These are phyloP conservation scores for Pseudocercospora vitis DNA, from an alignment of 2,329 filamentous ascomycete genomes.

Conservation along the genomic window DNA sequence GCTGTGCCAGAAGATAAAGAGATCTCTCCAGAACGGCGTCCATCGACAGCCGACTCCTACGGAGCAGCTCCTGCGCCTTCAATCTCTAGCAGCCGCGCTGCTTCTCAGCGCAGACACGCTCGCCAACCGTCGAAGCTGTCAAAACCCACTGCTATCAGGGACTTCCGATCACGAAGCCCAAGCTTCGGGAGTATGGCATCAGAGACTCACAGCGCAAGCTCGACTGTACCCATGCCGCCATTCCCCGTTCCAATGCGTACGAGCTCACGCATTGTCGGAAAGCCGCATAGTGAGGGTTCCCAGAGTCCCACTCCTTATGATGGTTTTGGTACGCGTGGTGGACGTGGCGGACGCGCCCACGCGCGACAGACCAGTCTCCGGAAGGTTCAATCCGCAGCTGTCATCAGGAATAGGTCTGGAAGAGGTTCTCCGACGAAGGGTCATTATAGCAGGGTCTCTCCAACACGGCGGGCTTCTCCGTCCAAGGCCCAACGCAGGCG, in stretches of 20 bases:
- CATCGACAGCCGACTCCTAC: conserved; percentile 35
- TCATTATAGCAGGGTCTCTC: background rate
- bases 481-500: conserved; percentile 39
- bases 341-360: conserved; percentile 23
- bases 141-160: conserved; percentile 20
- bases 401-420: conserved; percentile 58
- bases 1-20: conserved; percentile 39
- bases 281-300: conserved; percentile 71
- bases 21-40: conserved; percentile 37
- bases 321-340: conserved; percentile 21
- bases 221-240: conserved; percentile 58
- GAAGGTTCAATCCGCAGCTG: conserved; percentile 81
- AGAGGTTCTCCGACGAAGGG: conserved; percentile 56
- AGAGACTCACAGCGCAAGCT: conserved; percentile 37
- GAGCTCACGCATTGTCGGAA: conserved; percentile 74
- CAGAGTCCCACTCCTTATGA: conserved; percentile 70
- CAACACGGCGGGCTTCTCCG: conserved; percentile 54
- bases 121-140: conserved; percentile 26
- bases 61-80: conserved; percentile 37
- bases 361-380: conserved; percentile 56
- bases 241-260: conserved; percentile 89
- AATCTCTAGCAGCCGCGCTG: conserved; percentile 33
- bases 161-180: conserved; percentile 60
- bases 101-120: conserved; percentile 26
- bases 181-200: conserved; percentile 57